A percentile compares a stretch with the other conserved stretches of the same genome.
These are phyloP conservation scores for Stereum hirsutum DNA, from an alignment of 1,284 basidiomycete species.

Conservation along the genomic window DNA sequence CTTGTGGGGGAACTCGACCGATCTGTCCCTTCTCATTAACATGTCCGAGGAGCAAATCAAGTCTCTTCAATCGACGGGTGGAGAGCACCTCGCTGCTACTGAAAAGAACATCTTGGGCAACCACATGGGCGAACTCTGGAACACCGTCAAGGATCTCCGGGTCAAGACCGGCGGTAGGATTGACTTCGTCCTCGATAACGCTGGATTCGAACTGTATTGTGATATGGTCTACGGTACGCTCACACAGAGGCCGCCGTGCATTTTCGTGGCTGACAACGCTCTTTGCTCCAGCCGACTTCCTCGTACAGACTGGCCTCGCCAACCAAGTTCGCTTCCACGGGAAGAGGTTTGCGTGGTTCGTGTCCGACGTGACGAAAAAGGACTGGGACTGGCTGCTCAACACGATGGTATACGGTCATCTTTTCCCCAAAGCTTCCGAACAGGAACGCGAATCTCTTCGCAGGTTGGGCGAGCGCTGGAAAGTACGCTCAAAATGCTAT, in stretches of 20 bases:
- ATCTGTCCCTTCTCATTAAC: slow-evolving; percentile 92
- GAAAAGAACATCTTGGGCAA: slow-evolving; percentile 95
- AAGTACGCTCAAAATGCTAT: slow-evolving; percentile 35
- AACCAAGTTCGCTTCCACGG: slow-evolving; percentile 88
- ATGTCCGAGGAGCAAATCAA: slow-evolving; percentile 99
- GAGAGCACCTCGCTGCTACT: slow-evolving; percentile 89
- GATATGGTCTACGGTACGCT: slow-evolving; percentile 82
- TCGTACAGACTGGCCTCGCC: slow-evolving; percentile 87
- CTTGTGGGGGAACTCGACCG: slow-evolving; percentile 95
- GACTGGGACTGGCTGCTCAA: slow-evolving; percentile 96
- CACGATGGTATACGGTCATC: slow-evolving; percentile 79
- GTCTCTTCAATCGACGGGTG: slow-evolving; percentile 93
- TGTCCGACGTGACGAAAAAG: slow-evolving; percentile 93
- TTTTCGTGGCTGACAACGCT: background rate
- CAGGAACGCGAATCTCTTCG: slow-evolving; percentile 78
- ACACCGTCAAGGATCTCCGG: slow-evolving; percentile 65
- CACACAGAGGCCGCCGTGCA: background rate
- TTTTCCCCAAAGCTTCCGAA: slow-evolving; percentile 78
- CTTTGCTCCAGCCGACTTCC: slow-evolving; percentile 60
- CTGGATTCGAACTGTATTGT: slow-evolving; percentile 94
- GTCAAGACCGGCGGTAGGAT: slow-evolving; percentile 72
- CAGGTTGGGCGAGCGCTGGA: slow-evolving; percentile 84
- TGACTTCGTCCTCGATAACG: slow-evolving; percentile 86
- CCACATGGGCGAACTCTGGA: slow-evolving; percentile 76
- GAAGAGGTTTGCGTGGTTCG: slow-evolving; percentile 88